Base-by-base conservation (phyloP, 2,329 filamentous ascomycete species). In the Reticulascus tulasneorum region DNA sequence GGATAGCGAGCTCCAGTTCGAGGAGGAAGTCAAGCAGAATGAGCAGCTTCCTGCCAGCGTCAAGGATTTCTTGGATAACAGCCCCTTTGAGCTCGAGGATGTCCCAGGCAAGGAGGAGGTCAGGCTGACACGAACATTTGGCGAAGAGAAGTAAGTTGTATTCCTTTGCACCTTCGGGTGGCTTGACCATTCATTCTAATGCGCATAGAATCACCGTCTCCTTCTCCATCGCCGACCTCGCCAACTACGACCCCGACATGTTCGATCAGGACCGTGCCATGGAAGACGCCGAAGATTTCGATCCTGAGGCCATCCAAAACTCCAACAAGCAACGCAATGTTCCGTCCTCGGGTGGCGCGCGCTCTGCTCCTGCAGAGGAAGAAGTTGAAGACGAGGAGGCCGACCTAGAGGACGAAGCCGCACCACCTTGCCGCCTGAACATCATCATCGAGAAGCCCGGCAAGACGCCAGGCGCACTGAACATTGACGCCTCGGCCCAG, bases 381-480 rank as follows among this genome's bases (percentile, higher is more conserved):
- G 70, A 69, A 29, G 66, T 68, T 16, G 51, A 63, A 26, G 73
- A 73, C 23, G 67, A 75, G 12, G 75, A 73, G 5, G 66, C 65
- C 16, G 63, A 67, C 12, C 63, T 62, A 10, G 53, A 64, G 35
- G 58, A 64, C 36, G 69, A 75, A 40, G 64, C 75, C 24, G 74
- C 78, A 41, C 88, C 91, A 59, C 88, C 90, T 38, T 86, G 85
- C 52, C 83, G 84, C 49, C 74, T 96, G 46, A 88, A 84, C 64
- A 81, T 98, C 53, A 82, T 90, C 32, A 76, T 98, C 40, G 88
- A 94, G 74, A 94, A 95, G 73, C 74, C 84, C 42, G 78, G 77
- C 65, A 84, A 86, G 56, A 50, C 55, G 16, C 31, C 49, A 18
- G 90, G 91, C 42, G 88, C 88, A 19, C 75, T 98, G 47, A 82